These are phyloP conservation scores for Viola pubescens DNA, from an alignment of 441 rosid species.

Conservation along the genomic window DNA sequence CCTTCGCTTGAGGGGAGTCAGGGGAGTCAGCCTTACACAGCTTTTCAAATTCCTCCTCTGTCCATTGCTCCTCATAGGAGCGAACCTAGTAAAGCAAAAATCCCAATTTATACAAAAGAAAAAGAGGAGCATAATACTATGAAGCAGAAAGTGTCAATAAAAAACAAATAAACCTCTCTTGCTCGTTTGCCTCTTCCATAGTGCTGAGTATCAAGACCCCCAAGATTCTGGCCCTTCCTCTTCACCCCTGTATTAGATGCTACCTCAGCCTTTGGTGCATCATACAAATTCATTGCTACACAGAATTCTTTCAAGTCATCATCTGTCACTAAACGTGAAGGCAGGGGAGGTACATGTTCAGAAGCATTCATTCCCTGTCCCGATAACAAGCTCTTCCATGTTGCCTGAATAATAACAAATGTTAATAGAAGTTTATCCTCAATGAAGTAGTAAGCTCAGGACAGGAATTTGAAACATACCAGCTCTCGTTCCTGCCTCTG, in stretches of 20 bases:
- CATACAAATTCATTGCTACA: slow-evolving; percentile 62
- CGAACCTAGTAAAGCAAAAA: slow-evolving; percentile 46
- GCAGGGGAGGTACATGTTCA: slow-evolving; percentile 46
- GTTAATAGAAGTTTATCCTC: background rate
- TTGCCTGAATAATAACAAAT: slow-evolving; percentile 43
- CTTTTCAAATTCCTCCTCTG: slow-evolving; percentile 94
- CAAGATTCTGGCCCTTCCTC: slow-evolving; percentile 50
- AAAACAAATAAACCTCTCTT: slow-evolving; percentile 62
- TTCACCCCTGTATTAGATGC: slow-evolving; percentile 44
- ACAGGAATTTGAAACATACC: slow-evolving; percentile 35
- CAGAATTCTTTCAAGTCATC: slow-evolving; percentile 61
- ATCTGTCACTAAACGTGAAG: slow-evolving; percentile 83
- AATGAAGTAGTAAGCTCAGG: too few species aligned
- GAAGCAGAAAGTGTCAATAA: slow-evolving; percentile 4
- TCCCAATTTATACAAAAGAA: background rate
- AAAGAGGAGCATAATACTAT: background rate
- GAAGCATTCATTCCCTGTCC: slow-evolving; percentile 39
- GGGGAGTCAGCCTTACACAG: slow-evolving; percentile 76
- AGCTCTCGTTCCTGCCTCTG: slow-evolving; percentile 62
- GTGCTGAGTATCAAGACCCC: slow-evolving; percentile 57
- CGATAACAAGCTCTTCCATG: slow-evolving; percentile 54
- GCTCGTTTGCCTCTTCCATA: slow-evolving; percentile 95
- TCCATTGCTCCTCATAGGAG: slow-evolving; percentile 89
- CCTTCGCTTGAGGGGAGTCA: slow-evolving; percentile 58
- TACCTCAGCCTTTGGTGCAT: slow-evolving; percentile 44